These are phyloP conservation scores for Crepidotus variabilis DNA, from an alignment of 768 basidiomycete species.

Conservation along the genomic window DNA sequence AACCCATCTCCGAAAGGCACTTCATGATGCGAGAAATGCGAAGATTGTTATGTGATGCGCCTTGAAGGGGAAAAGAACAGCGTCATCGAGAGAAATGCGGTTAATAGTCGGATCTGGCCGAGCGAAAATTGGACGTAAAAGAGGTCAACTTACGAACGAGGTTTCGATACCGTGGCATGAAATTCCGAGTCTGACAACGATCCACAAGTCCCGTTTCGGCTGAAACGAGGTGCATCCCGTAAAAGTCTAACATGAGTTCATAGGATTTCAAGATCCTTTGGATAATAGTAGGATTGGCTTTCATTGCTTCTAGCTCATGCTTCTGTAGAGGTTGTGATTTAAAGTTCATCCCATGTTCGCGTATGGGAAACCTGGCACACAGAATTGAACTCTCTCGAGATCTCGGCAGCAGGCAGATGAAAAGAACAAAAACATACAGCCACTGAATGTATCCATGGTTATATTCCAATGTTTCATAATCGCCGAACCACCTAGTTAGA, in stretches of 20 bases:
- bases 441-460: conserved; percentile 79
- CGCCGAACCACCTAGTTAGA: conserved; percentile 54
- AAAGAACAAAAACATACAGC: conserved; percentile 45
- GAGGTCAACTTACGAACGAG: conserved; percentile 52
- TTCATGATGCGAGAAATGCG: conserved; percentile 77
- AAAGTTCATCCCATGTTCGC: conserved; percentile 70
- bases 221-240: conserved; percentile 66
- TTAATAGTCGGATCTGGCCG: conserved; percentile 14
- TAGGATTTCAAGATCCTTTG: conserved; percentile 57
- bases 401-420: background rate
- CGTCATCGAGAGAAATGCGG: conserved; percentile 6
- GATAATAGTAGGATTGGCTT: conserved; percentile 40
- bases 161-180: conserved; percentile 55
- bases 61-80: conserved; percentile 26
- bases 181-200: conserved; percentile 47
- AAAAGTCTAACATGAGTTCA: conserved; percentile 75
- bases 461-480: conserved; percentile 59
- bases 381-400: background rate
- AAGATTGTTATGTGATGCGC: conserved; percentile 69
- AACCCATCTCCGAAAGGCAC: conserved; percentile 66
- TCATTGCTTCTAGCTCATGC: conserved; percentile 62
- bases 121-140: background rate
- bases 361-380: conserved; percentile 59
- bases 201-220: conserved; percentile 55
- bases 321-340: conserved; percentile 61